Percentiles rank a stretch among this genome's conserved stretches.
Evolutionary conservation across 2,329 filamentous ascomycete species (phyloP).

Genomic region (Metarhizium anisopliae): DNA sequence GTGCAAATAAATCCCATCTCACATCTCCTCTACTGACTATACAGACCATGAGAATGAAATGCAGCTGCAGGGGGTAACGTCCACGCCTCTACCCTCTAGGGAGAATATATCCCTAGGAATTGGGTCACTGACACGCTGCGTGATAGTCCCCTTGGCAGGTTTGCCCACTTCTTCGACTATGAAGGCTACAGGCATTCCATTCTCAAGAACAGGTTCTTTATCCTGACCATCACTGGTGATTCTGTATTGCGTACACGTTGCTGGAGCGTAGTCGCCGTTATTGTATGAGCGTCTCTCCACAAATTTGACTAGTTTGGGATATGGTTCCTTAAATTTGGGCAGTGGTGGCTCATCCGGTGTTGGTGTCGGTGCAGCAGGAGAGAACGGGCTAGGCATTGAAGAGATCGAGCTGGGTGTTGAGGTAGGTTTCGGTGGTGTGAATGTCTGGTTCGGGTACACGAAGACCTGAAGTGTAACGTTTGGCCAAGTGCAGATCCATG

Average conservation of each 20-base stretch:
- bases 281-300: slow-evolving; percentile 39
- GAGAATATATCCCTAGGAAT: slow-evolving; percentile 1
- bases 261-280: slow-evolving; percentile 18
- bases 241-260: slow-evolving; percentile 40
- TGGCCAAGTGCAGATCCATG: slow-evolving; percentile 53
- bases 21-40: not conserved
- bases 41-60: slow-evolving; percentile 7
- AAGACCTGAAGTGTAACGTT: slow-evolving; percentile 46
- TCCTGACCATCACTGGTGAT: slow-evolving; percentile 30
- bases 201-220: slow-evolving; percentile 22
- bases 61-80: slow-evolving; percentile 5
- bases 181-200: slow-evolving; percentile 33
- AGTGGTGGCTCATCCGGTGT: not conserved
- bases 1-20: not conserved
- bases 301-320: slow-evolving; percentile 46
- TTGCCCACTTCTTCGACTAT: slow-evolving; percentile 30
- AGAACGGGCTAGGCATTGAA: slow-evolving; percentile 8
- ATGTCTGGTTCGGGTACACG: slow-evolving; percentile 46
- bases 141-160: not conserved
- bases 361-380: slow-evolving; percentile 5
- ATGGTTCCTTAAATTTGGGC: slow-evolving; percentile 22
- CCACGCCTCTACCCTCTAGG: slow-evolving; percentile 4
- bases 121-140: slow-evolving; percentile 3
- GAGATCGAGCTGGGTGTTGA: not conserved
- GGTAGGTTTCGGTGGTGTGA: slow-evolving; percentile 21